A percentile compares a stretch with the other conserved stretches of the same genome.
These are phyloP conservation scores for Botrytis aclada DNA, from an alignment of 2,329 filamentous ascomycete genomes.

Conservation along the genomic window DNA sequence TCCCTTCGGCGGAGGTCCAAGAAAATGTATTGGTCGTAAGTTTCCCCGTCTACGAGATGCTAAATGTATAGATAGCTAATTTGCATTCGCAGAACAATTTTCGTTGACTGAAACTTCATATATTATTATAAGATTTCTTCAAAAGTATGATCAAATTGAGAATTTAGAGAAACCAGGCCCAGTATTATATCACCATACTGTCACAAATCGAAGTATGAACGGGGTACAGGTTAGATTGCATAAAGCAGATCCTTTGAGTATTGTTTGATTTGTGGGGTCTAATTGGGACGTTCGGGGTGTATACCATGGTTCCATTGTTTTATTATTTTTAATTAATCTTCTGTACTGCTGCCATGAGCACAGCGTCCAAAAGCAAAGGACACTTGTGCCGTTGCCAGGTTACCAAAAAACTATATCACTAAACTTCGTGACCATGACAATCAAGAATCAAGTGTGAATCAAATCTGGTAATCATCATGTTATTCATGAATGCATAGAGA, in stretches of 20 bases:
- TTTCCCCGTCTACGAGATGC: constrained; percentile 18
- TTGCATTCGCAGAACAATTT: constrained; percentile 30
- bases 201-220: constrained; percentile 24
- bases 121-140: constrained; percentile 33
- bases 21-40: constrained; percentile 63
- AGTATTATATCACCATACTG: neutral
- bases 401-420: neutral
- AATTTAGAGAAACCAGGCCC: constrained; percentile 25
- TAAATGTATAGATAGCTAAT: constrained; percentile 16
- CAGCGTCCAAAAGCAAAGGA: neutral
- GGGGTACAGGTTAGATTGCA: constrained; percentile 27
- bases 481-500: neutral
- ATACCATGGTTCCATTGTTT: neutral
- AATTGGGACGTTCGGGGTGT: neutral
- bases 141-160: constrained; percentile 32
- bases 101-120: constrained; percentile 35
- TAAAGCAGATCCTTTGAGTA: neutral
- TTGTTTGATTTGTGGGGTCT: neutral
- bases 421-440: neutral
- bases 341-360: neutral
- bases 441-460: neutral
- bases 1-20: constrained; percentile 67
- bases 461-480: neutral
- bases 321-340: neutral
- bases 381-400: neutral